These are phyloP conservation scores for Vararia minispora DNA, from an alignment of 768 basidiomycete genomes.

Conservation along the genomic window DNA sequence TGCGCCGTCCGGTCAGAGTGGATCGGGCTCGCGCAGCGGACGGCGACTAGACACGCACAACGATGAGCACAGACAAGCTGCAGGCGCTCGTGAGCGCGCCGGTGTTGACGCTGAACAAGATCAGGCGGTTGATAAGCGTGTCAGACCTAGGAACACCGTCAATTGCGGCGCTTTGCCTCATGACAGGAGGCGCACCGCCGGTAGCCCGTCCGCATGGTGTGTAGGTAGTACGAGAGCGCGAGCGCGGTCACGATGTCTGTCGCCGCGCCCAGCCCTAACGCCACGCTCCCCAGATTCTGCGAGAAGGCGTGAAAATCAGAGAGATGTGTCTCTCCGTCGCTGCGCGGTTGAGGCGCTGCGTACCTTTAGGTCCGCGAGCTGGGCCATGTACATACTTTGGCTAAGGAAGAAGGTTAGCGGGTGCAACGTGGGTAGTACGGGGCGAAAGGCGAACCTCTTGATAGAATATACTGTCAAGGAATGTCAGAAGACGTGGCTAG, in stretches of 20 bases:
- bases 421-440: no score
- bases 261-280: constrained; percentile 35
- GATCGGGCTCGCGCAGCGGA: not conserved
- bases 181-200: constrained; percentile 22
- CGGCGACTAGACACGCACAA: constrained; percentile 29
- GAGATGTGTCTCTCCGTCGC: no score
- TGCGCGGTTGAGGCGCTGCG: no score
- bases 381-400: constrained; percentile 28
- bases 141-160: constrained; percentile 31
- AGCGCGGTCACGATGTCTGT: constrained; percentile 42
- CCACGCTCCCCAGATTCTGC: constrained; percentile 34
- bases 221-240: constrained; percentile 43
- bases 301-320: no score
- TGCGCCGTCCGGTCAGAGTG: constrained; percentile 19
- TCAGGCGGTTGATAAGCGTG: constrained; percentile 42
- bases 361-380: constrained; percentile 36
- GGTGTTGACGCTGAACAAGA: constrained; percentile 49
- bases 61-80: constrained; percentile 38
- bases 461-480: no score
- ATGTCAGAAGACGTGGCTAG: no score
- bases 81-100: constrained; percentile 48
- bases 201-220: constrained; percentile 39
- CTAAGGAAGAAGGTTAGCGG: no score
- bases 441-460: no score
- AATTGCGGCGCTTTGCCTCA: not conserved